A percentile compares a stretch with the other conserved stretches of the same genome.
Conservation (phyloP, 2,329 filamentous ascomycete genomes). For the Trichoderma sp. region DNA sequence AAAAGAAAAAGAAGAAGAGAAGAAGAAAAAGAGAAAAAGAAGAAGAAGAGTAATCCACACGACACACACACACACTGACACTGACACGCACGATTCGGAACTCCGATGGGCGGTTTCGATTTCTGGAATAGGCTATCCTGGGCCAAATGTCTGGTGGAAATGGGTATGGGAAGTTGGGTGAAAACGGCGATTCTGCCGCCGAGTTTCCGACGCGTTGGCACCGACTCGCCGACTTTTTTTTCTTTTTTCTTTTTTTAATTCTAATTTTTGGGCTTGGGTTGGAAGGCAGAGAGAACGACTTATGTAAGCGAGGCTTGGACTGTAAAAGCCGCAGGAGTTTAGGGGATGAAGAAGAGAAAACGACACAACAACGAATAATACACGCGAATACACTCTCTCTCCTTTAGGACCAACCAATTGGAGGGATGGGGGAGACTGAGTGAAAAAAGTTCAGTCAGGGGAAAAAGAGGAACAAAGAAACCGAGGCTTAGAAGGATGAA, state of each 20-base stretch:
- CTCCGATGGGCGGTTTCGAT: not conserved
- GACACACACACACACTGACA: not conserved
- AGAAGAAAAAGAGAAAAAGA: not conserved
- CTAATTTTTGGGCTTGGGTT: not conserved
- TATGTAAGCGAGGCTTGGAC: slow-evolving; percentile 5
- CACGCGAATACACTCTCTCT: too few species aligned
- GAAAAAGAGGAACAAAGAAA: not conserved
- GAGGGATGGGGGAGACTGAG: not conserved
- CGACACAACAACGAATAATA: too few species aligned
- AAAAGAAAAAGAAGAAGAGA: not conserved
- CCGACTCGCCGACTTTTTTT: slow-evolving; percentile 20
- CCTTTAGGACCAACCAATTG: not conserved
- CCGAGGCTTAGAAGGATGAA: not conserved
- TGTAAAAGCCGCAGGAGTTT: not conserved
- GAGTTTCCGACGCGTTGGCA: slow-evolving; percentile 30
- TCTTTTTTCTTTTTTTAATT: not conserved
- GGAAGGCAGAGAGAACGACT: not conserved
- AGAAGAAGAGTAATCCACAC: not conserved
- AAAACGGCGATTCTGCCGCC: slow-evolving; percentile 34
- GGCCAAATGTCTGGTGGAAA: not conserved
- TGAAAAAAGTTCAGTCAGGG: not conserved
- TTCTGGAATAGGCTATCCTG: not conserved
- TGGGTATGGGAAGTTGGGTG: slow-evolving; percentile 19
- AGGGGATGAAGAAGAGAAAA: not conserved
- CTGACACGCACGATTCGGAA: not conserved